Conservation (phyloP, 192 early-diverging fungal genomes). For the Chytriomyces sp. region DNA sequence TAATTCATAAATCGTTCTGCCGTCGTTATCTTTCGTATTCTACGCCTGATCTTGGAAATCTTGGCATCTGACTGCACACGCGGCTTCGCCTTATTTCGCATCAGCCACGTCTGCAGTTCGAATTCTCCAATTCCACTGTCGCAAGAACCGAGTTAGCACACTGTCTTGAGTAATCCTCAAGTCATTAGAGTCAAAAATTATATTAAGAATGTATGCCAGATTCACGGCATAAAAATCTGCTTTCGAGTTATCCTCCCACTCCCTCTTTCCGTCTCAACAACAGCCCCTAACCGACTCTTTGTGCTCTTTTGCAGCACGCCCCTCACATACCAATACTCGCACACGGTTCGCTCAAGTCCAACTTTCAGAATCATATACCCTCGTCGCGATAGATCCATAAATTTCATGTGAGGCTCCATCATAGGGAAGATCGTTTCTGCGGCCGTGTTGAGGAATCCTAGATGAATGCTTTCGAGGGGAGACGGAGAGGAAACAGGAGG, state of each 20-base stretch:
- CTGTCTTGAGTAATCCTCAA: too few species aligned
- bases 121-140: too few species aligned
- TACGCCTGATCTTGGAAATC: too few species aligned
- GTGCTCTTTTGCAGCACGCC: background rate
- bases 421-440: conserved; percentile 7
- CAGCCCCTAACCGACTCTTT: conserved; percentile 1
- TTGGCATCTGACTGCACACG: too few species aligned
- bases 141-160: too few species aligned
- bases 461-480: conserved; percentile 4
- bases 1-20: too few species aligned
- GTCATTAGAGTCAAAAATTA: too few species aligned
- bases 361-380: conserved; percentile 41
- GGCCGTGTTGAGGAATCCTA: conserved; percentile 18
- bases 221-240: too few species aligned
- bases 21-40: too few species aligned
- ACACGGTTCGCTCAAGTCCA: conserved; percentile 22
- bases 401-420: conserved; percentile 29
- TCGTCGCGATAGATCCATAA: conserved; percentile 23
- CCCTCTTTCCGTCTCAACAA: conserved; percentile 30
- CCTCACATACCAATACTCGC: conserved; percentile 33
- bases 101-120: too few species aligned
- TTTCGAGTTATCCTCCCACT: conserved; percentile 27
- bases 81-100: too few species aligned
- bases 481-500: conserved; percentile 35
- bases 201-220: too few species aligned